A percentile compares a stretch with the other conserved stretches of the same genome.
Conservation (phyloP, 371 early-diverging fungal species). For the Syncephalastrum sp. region DNA sequence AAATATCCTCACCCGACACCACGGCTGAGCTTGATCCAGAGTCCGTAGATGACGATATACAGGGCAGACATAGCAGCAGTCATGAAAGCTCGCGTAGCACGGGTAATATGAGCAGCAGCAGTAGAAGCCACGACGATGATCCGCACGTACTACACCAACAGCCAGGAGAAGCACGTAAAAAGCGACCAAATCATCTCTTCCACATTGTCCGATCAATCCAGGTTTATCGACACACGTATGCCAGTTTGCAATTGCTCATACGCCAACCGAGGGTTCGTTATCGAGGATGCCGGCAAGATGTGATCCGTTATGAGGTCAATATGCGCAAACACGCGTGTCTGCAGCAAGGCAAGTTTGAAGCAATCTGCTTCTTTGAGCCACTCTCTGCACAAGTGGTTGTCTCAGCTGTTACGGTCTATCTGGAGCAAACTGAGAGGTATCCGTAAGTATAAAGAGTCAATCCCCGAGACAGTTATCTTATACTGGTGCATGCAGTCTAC, state of each 20-base stretch:
- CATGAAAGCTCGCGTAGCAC: no score
- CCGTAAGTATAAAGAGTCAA: conserved; percentile 22
- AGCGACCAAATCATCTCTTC: neutral
- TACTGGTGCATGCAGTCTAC: neutral
- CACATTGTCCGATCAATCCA: conserved; percentile 13
- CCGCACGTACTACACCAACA: no score
- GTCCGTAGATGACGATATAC: no score
- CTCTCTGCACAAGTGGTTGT: conserved; percentile 16
- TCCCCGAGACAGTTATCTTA: neutral
- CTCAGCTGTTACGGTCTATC: conserved; percentile 12
- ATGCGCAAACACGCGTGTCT: conserved; percentile 28
- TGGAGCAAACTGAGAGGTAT: conserved; percentile 31
- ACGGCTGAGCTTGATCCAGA: no score
- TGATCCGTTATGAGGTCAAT: conserved; percentile 24
- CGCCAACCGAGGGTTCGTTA: conserved; percentile 24
- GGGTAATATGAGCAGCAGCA: no score
- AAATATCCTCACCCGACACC: neutral
- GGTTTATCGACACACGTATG: conserved; percentile 25
- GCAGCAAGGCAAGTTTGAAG: conserved; percentile 13
- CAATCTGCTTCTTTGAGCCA: conserved; percentile 19
- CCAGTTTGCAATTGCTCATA: conserved; percentile 21
- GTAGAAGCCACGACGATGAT: no score
- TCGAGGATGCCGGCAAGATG: conserved; percentile 20
- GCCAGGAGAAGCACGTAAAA: no score
- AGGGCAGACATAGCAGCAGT: no score